A percentile compares a stretch with the other conserved stretches of the same genome.
phyloP scores from a whole-genome alignment of 2,329 filamentous ascomycete genomes.

The Epichloe gansuensis region DNA sequence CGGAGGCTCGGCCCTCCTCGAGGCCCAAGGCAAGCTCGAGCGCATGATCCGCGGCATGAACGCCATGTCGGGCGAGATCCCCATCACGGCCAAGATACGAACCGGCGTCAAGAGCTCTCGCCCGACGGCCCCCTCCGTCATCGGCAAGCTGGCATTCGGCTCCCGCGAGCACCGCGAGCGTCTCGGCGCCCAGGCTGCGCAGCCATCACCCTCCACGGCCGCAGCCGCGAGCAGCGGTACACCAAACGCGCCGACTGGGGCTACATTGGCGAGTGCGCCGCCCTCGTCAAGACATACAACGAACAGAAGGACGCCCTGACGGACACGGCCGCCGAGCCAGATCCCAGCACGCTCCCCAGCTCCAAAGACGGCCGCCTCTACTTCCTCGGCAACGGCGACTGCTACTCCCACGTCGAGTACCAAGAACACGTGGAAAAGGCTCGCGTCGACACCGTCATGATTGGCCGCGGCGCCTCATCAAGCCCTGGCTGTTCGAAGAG shows the following conservation, averaged over 20 bases:
- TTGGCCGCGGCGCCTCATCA: slow-evolving; percentile 94
- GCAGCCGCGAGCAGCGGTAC: slow-evolving; percentile 89
- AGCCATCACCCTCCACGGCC: slow-evolving; percentile 89
- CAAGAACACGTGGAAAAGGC: slow-evolving; percentile 63
- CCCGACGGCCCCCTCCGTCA: slow-evolving; percentile 69
- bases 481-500: slow-evolving; percentile 98
- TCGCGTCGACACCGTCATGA: slow-evolving; percentile 87
- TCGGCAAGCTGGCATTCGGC: slow-evolving; percentile 74
- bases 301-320: slow-evolving; percentile 49
- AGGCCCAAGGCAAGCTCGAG: slow-evolving; percentile 75
- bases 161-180: slow-evolving; percentile 57
- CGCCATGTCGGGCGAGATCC: slow-evolving; percentile 75
- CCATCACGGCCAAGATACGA: slow-evolving; percentile 89
- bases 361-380: slow-evolving; percentile 58
- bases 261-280: slow-evolving; percentile 84
- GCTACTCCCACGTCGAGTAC: slow-evolving; percentile 88
- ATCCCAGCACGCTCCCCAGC: slow-evolving; percentile 60
- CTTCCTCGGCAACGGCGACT: slow-evolving; percentile 94
- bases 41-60: slow-evolving; percentile 97
- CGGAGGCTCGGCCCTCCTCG: slow-evolving; percentile 84
- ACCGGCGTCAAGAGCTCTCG: slow-evolving; percentile 74
- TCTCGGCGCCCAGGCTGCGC: slow-evolving; percentile 71
- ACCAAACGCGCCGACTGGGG: slow-evolving; percentile 85
- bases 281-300: slow-evolving; percentile 71
- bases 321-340: slow-evolving; percentile 70